Evolutionary conservation across 176 grass and related monocot genomes (phyloP).

Genomic region (Triticum urartu): DNA sequence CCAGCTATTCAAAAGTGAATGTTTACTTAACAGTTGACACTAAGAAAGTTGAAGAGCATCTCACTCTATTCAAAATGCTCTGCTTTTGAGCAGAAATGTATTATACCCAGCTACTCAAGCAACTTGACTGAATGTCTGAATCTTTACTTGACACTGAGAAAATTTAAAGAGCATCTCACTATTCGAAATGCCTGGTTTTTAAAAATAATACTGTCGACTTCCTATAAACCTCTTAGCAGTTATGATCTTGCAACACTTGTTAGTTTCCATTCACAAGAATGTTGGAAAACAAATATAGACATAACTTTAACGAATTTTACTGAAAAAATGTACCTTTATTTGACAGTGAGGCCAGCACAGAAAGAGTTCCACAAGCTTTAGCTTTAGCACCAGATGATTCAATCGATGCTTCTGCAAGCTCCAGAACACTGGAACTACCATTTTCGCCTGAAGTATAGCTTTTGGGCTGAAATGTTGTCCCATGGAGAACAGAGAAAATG

Average conservation of each 20-base stretch:
- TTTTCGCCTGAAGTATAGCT: constrained; percentile 23
- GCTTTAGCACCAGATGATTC: constrained; percentile 95
- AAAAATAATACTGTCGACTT: neutral
- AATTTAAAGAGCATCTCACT: neutral
- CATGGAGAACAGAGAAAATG: constrained; percentile 12
- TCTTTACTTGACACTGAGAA: neutral
- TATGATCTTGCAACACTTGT: neutral
- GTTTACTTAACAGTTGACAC: constrained; percentile 7
- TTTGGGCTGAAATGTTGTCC: constrained; percentile 40
- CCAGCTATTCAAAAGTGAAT: neutral
- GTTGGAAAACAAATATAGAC: neutral
- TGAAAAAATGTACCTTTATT: constrained; percentile 58
- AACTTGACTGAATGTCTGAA: neutral
- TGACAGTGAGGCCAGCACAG: constrained; percentile 56
- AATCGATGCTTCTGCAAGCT: constrained; percentile 73
- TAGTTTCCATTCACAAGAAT: constrained; percentile 7
- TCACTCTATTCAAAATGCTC: neutral
- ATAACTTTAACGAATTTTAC: neutral
- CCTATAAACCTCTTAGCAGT: neutral
- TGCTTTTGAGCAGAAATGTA: neutral
- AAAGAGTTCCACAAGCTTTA: constrained; percentile 81
- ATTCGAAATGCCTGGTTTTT: neutral
- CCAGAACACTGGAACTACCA: constrained; percentile 38
- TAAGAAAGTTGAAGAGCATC: neutral
- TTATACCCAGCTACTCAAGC: neutral